Evolutionary conservation across 2,329 filamentous ascomycete genomes (phyloP), one percentile per base, ranked within the genome.

Genomic region (Pseudocercospora vitis): DNA sequence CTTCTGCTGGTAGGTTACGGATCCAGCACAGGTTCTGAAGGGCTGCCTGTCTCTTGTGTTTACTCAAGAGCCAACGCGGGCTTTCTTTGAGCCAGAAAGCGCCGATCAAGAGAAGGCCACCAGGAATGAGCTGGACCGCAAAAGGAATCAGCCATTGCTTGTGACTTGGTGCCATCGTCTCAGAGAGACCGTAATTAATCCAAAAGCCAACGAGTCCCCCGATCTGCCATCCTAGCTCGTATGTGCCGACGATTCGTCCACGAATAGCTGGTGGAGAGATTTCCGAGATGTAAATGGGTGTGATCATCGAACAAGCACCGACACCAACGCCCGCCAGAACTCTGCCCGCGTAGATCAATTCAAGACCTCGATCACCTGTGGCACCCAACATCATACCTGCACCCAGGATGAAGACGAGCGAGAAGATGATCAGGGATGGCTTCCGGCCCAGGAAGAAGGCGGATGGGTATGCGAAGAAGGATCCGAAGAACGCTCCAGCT

Each of bases 401-500:
- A 56, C 88, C 88, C 7, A 91, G 65, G 49, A 83, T 77, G 70
- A 91, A 91, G 58, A 91, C 61, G 28, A 79, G 50, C 2, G 78
- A 73, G 67, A 85, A 87, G 42, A 83, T 59, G 58, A 84, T 73
- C 2, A 91, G 76, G 18, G 82, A 85, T 66, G 77, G 80, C 64
- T 81, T 82, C 18, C 88, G 81, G 23, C 88, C 88, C 57, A 86
- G 74, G 67, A 80, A 88, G 74, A 86, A 84, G 24, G 81, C 83
- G 28, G 82, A 79, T 7, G 75, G 58, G 62, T 87, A 91, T 52
- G 84, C 86, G 55, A 81, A 79, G 33, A 90, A 73, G n/a, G 85
- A 82, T 47, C 89, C 89, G 63, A 92, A 91, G 74, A 94, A 91
- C 55, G 88, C 88, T 55, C 88, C 88, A 7, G 88, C 89, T 71